Base-by-base conservation (phyloP, 257 asterid species). In the Linaria vulgaris region DNA sequence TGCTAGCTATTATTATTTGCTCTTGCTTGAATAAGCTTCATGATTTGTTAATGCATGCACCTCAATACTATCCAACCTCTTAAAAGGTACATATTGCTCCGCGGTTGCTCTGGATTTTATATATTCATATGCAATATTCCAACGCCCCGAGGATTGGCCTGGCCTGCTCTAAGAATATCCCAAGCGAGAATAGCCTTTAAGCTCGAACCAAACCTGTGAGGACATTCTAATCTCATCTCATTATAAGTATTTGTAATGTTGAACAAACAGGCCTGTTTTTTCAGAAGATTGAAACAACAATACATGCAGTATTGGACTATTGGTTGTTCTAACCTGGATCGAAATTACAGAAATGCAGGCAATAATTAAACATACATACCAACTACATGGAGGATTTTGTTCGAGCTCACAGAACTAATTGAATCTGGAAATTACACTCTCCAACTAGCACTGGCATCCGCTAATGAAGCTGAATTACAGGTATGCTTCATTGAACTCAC, bases 351-450 rank as follows among this genome's bases (percentile, higher is more conserved):
- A 74, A 77, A 81, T 17, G 17, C 71, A 14, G 95, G 85, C n/a
- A 78, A 84, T 66, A 77, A n/a, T n/a, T n/a, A 76, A 69, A 75
- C 76, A 0, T 83, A 81, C 53, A 68, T 73, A 13, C 91, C 95
- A 9, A 86, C 95, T 9, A 88, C 95, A n/a, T 91, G 96, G 98
- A 71, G 59, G 64, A 76, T 91, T 59, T 5, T 72, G 59, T 91
- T 91, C 72, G 74, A 80, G 59, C 80, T 83, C 39, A 56, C 69
- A 2, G 53, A 73, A 4, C 67, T 76, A n/a, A 72, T 78, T 22
- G 15, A 45, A 15, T 41, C 72, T 3, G 70, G 72, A 52, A 77
- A 74, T 45, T 91, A 86, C 78, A 83, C 88, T 0, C 87, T 88
- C 20, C 84, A 72, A 38, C 30, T 91, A 17, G 96, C 98, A 41